These are phyloP conservation scores for Monilinia fructicola DNA, from an alignment of 2,329 filamentous ascomycete species.

Conservation along the genomic window DNA sequence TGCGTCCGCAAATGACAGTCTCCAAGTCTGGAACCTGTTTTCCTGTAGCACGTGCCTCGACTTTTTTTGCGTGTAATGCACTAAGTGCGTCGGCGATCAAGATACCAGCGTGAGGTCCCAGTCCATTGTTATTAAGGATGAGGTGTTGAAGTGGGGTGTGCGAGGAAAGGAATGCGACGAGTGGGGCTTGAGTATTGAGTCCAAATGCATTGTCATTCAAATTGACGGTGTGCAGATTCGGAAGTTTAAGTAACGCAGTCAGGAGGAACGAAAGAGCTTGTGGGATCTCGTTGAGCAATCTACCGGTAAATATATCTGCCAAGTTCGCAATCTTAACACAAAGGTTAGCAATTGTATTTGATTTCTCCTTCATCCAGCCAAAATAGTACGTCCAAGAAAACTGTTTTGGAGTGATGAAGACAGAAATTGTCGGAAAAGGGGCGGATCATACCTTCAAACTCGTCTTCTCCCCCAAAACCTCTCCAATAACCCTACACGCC, in stretches of 20 bases:
- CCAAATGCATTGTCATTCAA: constrained; percentile 98
- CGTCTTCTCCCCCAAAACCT: constrained; percentile 82
- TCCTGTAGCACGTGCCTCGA: constrained; percentile 68
- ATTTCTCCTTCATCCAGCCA: neutral
- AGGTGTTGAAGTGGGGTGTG: constrained; percentile 91
- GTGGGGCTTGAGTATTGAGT: constrained; percentile 87
- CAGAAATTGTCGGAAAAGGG: neutral
- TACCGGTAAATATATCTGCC: constrained; percentile 95
- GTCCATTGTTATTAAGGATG: constrained; percentile 96
- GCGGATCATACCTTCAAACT: constrained; percentile 62
- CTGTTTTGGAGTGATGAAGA: neutral
- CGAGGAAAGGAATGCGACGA: constrained; percentile 85
- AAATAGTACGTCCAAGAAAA: neutral
- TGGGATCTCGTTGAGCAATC: constrained; percentile 90
- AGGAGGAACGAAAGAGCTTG: constrained; percentile 83
- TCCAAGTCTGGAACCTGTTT: constrained; percentile 79
- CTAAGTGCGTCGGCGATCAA: constrained; percentile 85
- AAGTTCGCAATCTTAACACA: constrained; percentile 72
- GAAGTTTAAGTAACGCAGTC: constrained; percentile 80
- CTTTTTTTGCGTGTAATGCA: constrained; percentile 80
- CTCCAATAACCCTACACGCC: constrained; percentile 80
- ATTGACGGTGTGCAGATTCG: constrained; percentile 86
- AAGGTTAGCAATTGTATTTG: constrained; percentile 12
- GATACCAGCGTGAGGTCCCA: constrained; percentile 87
- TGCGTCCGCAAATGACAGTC: constrained; percentile 96